phyloP scores from a whole-genome alignment of 306 rosid genomes.

The Herpetospermum pedunculosum region DNA sequence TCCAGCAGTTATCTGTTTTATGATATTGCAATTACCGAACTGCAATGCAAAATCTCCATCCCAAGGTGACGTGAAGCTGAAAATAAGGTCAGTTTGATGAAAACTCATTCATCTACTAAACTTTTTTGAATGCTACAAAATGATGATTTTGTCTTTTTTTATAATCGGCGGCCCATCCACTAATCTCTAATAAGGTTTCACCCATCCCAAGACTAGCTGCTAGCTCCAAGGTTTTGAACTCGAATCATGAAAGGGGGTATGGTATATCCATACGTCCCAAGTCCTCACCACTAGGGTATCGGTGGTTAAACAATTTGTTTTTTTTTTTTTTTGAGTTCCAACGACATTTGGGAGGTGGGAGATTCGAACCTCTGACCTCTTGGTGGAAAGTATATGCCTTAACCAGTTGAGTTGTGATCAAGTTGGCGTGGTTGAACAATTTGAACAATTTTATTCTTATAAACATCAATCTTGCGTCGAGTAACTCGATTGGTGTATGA shows the following conservation, averaged over 20 bases:
- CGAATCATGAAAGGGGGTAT: background rate
- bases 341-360: too few relatives aligned
- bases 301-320: too few relatives aligned
- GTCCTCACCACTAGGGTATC: background rate
- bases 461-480: background rate
- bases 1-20: constrained; percentile 5
- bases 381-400: too few relatives aligned
- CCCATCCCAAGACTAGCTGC: background rate
- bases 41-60: background rate
- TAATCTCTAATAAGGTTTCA: too few relatives aligned
- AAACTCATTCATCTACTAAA: background rate
- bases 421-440: too few relatives aligned
- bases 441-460: background rate
- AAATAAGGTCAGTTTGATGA: background rate
- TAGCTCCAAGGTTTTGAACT: background rate
- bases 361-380: too few relatives aligned
- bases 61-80: background rate
- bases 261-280: background rate
- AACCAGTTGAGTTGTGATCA: too few relatives aligned
- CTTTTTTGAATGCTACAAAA: too few relatives aligned
- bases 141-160: background rate
- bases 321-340: too few relatives aligned
- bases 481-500: background rate
- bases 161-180: background rate
- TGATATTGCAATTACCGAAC: background rate